Percentiles rank a stretch among this genome's conserved stretches.
phyloP scores from a whole-genome alignment of 345 rosid species.

The Boechera retrofracta region DNA sequence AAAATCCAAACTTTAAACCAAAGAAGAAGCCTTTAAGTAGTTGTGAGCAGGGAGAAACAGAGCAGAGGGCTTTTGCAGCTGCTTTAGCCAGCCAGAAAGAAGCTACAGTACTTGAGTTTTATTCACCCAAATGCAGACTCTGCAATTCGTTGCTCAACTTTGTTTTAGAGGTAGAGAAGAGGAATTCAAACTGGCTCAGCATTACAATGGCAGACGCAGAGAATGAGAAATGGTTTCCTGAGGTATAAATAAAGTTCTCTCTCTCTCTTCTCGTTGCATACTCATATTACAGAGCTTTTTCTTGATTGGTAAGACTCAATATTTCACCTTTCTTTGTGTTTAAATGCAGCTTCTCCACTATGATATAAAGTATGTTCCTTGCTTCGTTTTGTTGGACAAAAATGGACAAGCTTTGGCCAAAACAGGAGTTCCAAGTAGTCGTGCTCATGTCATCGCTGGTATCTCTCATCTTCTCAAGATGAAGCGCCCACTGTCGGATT shows the following conservation, averaged over 20 bases:
- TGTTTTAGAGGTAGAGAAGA: constrained; percentile 68
- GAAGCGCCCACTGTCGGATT: constrained; percentile 49
- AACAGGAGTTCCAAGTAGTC: constrained; percentile 84
- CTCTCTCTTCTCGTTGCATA: neutral
- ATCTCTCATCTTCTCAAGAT: constrained; percentile 84
- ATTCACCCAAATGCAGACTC: constrained; percentile 87
- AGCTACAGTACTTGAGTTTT: constrained; percentile 83
- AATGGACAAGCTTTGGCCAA: constrained; percentile 81
- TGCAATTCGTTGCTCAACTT: constrained; percentile 78
- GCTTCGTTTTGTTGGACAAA: constrained; percentile 89
- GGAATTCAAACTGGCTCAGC: constrained; percentile 79
- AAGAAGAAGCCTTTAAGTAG: constrained; percentile 50
- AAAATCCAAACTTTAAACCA: constrained; percentile 12
- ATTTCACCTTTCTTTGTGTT: constrained; percentile 1
- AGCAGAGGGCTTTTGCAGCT: constrained; percentile 80
- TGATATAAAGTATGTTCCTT: constrained; percentile 87
- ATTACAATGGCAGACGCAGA: constrained; percentile 93
- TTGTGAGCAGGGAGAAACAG: constrained; percentile 87
- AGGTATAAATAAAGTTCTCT: constrained; percentile 51
- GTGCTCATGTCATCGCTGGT: constrained; percentile 88
- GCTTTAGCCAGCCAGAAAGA: constrained; percentile 81
- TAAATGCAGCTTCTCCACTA: constrained; percentile 81
- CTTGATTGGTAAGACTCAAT: constrained; percentile 1
- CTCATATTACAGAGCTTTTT: neutral
- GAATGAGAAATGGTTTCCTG: constrained; percentile 93